These are phyloP conservation scores for Purpureocillium lavendulum DNA, from an alignment of 2,329 filamentous ascomycete species.

Conservation along the genomic window DNA sequence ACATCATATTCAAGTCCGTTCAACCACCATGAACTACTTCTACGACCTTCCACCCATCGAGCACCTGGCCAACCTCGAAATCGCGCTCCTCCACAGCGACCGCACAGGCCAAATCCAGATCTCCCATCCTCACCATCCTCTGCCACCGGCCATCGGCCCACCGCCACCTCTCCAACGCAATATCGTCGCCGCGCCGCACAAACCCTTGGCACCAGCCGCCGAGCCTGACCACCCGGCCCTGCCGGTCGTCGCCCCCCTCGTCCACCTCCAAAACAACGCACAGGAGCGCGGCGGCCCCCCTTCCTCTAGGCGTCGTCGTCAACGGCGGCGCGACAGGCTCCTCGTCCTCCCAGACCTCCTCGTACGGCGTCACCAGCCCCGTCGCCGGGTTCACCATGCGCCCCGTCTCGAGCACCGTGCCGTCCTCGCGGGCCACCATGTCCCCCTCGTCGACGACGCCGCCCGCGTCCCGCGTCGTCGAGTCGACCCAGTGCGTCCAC, in stretches of 20 bases:
- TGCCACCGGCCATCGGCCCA: conserved; percentile 27
- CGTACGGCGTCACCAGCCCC: conserved; percentile 44
- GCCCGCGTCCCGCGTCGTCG: conserved; percentile 30
- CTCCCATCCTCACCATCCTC: conserved; percentile 25
- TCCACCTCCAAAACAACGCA: conserved; percentile 34
- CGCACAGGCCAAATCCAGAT: conserved; percentile 24
- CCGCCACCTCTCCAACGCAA: conserved; percentile 48
- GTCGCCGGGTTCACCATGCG: conserved; percentile 50
- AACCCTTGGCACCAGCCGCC: conserved; percentile 50
- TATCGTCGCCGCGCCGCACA: conserved; percentile 30
- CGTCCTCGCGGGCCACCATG: conserved; percentile 36
- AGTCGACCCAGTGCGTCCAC: conserved; percentile 56
- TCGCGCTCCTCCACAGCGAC: conserved; percentile 6
- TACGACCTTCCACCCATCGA: conserved; percentile 8
- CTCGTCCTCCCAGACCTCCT: conserved; percentile 56
- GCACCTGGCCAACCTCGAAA: conserved; percentile 1
- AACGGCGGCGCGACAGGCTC: conserved; percentile 15
- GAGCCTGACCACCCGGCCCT: conserved; percentile 45
- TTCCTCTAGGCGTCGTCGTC: no score
- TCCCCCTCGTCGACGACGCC: conserved; percentile 44
- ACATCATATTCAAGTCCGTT: no score
- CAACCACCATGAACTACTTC: conserved; percentile 4
- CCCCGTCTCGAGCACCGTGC: conserved; percentile 46
- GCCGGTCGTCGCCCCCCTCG: conserved; percentile 16
- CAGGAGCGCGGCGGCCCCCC: no score